Evolutionary conservation across 306 rosid genomes (phyloP).

Genomic region (Inga laurina): DNA sequence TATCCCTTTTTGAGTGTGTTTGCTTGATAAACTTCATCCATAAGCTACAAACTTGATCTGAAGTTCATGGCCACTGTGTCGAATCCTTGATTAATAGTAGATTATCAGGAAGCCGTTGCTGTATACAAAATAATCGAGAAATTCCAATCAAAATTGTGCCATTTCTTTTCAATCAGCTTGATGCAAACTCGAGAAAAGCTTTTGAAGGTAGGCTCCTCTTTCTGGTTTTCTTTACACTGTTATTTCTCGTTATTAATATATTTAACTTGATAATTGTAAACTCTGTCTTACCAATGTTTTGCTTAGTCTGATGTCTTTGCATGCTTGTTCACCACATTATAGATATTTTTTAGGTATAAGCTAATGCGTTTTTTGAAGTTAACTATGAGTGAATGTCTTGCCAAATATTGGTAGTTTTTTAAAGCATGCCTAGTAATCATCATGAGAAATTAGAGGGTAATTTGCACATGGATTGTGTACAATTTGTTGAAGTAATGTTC

Average conservation of each 20-base stretch:
- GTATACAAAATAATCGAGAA: conserved; percentile 56
- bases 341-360: conserved; percentile 24
- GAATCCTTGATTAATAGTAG: conserved; percentile 64
- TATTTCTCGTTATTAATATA: neutral
- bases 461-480: neutral
- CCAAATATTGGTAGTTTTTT: neutral
- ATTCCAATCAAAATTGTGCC: conserved; percentile 65
- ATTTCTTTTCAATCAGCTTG: conserved; percentile 66
- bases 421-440: conserved; percentile 5
- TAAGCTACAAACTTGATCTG: conserved; percentile 12
- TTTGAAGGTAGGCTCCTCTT: conserved; percentile 56
- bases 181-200: conserved; percentile 84
- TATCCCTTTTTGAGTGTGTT: neutral
- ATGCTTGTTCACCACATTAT: neutral
- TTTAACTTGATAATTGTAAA: neutral
- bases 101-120: conserved; percentile 55
- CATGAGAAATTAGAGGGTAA: neutral
- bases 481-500: conserved; percentile 1
- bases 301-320: conserved; percentile 23
- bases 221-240: conserved; percentile 18
- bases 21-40: conserved; percentile 1
- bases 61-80: conserved; percentile 34
- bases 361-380: neutral
- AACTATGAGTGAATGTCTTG: neutral
- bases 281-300: conserved; percentile 22